These are phyloP conservation scores for Scedosporium dehoogii DNA, from an alignment of 2,329 filamentous ascomycete species.

Conservation along the genomic window DNA sequence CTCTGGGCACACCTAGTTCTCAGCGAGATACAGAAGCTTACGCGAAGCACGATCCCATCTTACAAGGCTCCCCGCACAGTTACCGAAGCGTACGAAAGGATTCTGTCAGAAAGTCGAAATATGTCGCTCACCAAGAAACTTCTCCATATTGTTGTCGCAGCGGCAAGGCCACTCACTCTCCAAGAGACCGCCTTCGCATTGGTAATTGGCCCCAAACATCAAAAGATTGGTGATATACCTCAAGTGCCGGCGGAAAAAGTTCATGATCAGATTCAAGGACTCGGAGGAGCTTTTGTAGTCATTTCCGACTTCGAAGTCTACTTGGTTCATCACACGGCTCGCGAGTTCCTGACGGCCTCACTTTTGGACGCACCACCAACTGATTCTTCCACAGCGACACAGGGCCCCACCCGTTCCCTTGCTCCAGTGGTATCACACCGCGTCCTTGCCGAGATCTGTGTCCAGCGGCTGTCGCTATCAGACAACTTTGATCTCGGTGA, in stretches of 20 bases:
- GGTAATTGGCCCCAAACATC: neutral
- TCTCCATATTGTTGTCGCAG: constrained; percentile 16
- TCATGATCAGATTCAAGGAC: constrained; percentile 11
- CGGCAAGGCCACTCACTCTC: constrained; percentile 14
- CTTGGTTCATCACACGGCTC: constrained; percentile 21
- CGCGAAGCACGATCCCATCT: too few relatives aligned
- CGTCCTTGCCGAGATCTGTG: neutral
- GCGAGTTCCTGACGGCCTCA: constrained; percentile 16
- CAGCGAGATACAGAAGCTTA: constrained; percentile 9
- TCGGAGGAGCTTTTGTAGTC: constrained; percentile 23
- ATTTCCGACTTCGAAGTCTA: constrained; percentile 14
- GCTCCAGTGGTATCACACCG: neutral
- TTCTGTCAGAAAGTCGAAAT: constrained; percentile 13
- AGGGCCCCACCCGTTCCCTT: neutral
- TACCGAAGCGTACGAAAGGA: constrained; percentile 17
- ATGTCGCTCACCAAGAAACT: constrained; percentile 9
- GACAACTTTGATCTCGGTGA: neutral
- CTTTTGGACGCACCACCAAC: too few relatives aligned
- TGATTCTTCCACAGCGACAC: neutral
- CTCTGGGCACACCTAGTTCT: constrained; percentile 17
- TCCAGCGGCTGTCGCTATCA: neutral
- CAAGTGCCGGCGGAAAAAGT: constrained; percentile 5
- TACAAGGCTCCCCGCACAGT: constrained; percentile 7
- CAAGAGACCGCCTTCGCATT: constrained; percentile 15
- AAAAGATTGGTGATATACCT: neutral